Evolutionary conservation across 2,329 filamentous ascomycete species (phyloP), one percentile per base, ranked within the genome.

Genomic region (Colletotrichum paranaense): DNA sequence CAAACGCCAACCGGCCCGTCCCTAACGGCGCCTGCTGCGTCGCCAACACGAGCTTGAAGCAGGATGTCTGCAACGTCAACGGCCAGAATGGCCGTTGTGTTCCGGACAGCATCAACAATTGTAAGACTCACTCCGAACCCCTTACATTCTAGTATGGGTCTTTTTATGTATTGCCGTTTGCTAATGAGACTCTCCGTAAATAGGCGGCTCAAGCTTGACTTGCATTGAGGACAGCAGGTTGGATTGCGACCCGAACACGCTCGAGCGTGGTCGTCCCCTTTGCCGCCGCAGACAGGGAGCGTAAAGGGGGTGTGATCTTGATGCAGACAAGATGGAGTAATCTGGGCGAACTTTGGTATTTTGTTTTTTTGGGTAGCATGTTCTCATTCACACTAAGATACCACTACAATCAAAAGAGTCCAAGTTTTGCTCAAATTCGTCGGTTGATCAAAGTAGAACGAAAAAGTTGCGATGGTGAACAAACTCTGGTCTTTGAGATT

Each of bases 1-100:
- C 60, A 62, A 83, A 83, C 77, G 77, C 66, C 55, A 78, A 79
- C 77, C 78, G 82, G 19, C 81, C 81, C 16, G 79, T 82, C 14
- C 80, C 82, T 35, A 77, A 57, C 35, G 82, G 82, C 49, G 74
- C 75, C 42, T 83, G 82, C 79, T 83, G 82, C 75, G 78, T 82
- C 19, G 77, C 79, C 73, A 79, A 79, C 73, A 81, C 78, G 5
- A 80, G 73, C 72, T 73, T 82, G 56, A 83, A 83, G 80, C 79
- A 83, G 75, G 82, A 83, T 74, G 74, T 80, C 63, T 83, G 82
- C 79, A 77, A 59, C 26, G 76, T 79, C 67, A 80, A 81, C 74
- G 81, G 81, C 68, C 74, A 79, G 74, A 53, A 71, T 9, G 82
- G 82, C 24, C 78, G 79, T 46, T 83, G 82, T 73, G 80, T 83